A percentile compares a stretch with the other conserved stretches of the same genome.
These are phyloP conservation scores for Globisporangium lucens DNA, from an alignment of 352 stramenopile genomes.

Conservation along the genomic window DNA sequence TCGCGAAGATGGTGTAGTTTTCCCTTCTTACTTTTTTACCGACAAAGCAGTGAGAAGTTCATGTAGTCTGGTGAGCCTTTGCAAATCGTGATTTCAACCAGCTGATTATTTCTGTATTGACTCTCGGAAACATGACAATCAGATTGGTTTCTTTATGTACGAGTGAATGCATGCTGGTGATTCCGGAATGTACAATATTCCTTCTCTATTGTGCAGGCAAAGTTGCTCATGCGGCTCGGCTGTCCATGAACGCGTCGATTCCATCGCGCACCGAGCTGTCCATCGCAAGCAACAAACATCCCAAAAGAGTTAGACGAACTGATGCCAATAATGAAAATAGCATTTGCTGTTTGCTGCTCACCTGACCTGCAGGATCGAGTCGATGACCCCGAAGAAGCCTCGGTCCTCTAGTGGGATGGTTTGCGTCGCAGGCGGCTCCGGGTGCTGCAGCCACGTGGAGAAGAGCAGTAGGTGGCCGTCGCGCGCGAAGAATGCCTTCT, in stretches of 20 bases:
- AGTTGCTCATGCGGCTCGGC: neutral
- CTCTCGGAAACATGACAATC: neutral
- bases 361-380: conserved; percentile 76
- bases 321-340: neutral
- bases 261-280: conserved; percentile 50
- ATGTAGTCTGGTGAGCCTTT: neutral
- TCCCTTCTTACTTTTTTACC: neutral
- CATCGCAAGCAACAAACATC: neutral
- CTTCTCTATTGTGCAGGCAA: conserved; percentile 1
- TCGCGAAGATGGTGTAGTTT: conserved; percentile 50
- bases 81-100: neutral
- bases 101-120: neutral
- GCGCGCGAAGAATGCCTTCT: conserved; percentile 37
- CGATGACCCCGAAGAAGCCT: conserved; percentile 66
- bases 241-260: conserved; percentile 70
- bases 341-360: conserved; percentile 13
- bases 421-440: conserved; percentile 66
- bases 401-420: conserved; percentile 61
- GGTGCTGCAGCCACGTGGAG: conserved; percentile 71
- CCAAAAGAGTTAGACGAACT: conserved; percentile 3
- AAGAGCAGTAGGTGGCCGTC: conserved; percentile 68
- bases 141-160: neutral
- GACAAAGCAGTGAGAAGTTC: neutral
- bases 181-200: neutral
- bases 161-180: neutral